Base-by-base conservation (phyloP, 1,284 basidiomycete species). In the Apiotrichum akiyoshidainum region DNA sequence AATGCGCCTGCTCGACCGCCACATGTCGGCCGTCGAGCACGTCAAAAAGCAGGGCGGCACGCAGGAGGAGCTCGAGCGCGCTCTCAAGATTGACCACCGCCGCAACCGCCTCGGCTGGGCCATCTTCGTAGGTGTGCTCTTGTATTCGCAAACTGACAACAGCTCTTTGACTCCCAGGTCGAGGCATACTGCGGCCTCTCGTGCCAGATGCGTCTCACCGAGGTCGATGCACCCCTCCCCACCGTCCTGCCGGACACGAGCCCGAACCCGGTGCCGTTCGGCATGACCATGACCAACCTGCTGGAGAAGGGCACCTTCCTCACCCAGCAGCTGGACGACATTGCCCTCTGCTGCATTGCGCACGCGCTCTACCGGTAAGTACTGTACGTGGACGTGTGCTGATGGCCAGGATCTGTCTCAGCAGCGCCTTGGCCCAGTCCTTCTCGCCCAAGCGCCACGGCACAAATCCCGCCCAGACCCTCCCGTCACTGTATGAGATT, bases 1-100 rank as follows among this genome's bases (percentile, higher is more conserved):
- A 11, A 67, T 68, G 65, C 60, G 65, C 44, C 55, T 68, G 5
- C 64, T 68, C 14, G 55, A 60, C 33, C 48, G 64, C 10, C 42
- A 49, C 33, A 45, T 59, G 13, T 60, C 60, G 11, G 62, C 52
- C 4, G 47, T 60, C 7, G 52, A 58, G 33, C 55, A 54, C 16
- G 50, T 67, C 16, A 39, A 41, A 12, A n/a, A n/a, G 9, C 33
- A 34, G 13, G 48, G 45, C 8, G 31, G 48, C 26, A 41, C 35
- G 34, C 31, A 39, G 26, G 55, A 58, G 48, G 61, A 68, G n/a
- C 37, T 66, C 13, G 57, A 46, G 14, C 54, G 46, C 31, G 63
- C 61, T 3, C 40, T 53, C 9, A 61, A 60, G 52, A 45, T 65
- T 37, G 67, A 68, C 41, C 53, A 63, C n/a, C 21, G 58, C 16